A percentile compares a stretch with the other conserved stretches of the same genome.
These are phyloP conservation scores for Porogramme epimiltina DNA, from an alignment of 1,284 basidiomycete species.

Conservation along the genomic window DNA sequence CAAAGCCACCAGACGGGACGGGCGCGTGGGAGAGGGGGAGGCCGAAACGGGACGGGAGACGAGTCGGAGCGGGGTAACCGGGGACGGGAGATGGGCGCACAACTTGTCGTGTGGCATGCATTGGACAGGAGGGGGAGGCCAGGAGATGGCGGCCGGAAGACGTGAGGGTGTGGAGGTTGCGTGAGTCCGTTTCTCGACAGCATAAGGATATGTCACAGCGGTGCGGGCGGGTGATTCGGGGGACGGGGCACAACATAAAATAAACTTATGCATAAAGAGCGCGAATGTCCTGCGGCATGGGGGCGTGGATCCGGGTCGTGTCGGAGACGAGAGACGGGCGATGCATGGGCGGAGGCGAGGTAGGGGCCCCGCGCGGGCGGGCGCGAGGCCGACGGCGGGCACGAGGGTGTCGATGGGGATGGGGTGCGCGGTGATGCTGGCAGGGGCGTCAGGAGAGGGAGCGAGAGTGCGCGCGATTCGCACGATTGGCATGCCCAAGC, in stretches of 20 bases:
- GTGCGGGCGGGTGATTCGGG: conserved; percentile 6
- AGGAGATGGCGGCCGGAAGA: conserved; percentile 3
- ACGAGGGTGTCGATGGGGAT: too few species aligned
- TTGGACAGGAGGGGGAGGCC: too few species aligned
- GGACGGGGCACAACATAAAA: conserved; percentile 15
- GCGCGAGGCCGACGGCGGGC: background rate
- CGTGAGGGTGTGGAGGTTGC: background rate
- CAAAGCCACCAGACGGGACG: too few species aligned
- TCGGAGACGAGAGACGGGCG: background rate
- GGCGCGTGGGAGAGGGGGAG: background rate
- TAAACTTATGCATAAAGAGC: conserved; percentile 24
- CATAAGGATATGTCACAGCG: conserved; percentile 24
- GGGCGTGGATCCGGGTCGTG: background rate
- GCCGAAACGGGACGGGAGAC: background rate
- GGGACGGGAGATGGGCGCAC: too few species aligned
- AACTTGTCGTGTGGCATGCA: background rate
- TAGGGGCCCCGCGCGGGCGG: background rate
- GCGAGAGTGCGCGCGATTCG: background rate
- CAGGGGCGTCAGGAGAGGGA: too few species aligned
- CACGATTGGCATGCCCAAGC: background rate
- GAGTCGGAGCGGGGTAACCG: background rate
- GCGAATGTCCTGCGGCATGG: background rate
- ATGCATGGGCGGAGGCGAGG: background rate
- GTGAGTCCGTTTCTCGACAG: conserved; percentile 15
- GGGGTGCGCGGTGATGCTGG: too few species aligned